Evolutionary conservation across 23 red algal genomes (phyloP).

Genomic region (Chondrus crispus): DNA sequence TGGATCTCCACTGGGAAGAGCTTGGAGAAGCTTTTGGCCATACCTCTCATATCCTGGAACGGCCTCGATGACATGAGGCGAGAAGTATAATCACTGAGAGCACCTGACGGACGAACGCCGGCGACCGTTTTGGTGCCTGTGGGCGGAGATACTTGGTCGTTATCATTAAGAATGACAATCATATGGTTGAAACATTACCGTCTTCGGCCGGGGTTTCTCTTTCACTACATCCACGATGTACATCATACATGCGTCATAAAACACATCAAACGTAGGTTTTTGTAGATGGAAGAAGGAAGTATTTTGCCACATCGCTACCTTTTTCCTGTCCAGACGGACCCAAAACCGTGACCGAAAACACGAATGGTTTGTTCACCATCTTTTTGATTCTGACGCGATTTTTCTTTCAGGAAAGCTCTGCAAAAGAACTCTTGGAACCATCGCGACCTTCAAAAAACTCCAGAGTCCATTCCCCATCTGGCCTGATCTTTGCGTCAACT

Average conservation of each 20-base stretch:
- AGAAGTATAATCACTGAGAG: slow-evolving; percentile 85
- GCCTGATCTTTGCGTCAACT: background rate
- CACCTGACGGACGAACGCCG: slow-evolving; percentile 81
- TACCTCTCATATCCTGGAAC: slow-evolving; percentile 78
- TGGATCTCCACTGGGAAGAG: slow-evolving; percentile 88
- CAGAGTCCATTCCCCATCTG: background rate
- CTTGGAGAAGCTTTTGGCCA: slow-evolving; percentile 86
- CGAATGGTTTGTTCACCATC: background rate
- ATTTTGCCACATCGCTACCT: background rate
- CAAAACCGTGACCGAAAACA: background rate
- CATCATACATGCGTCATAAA: background rate
- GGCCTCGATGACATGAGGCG: slow-evolving; percentile 74
- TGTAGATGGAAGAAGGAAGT: background rate
- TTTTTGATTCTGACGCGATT: background rate
- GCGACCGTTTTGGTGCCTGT: slow-evolving; percentile 95
- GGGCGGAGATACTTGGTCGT: slow-evolving; percentile 89
- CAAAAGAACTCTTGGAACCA: background rate
- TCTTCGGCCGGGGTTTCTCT: background rate
- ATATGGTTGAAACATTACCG: slow-evolving; percentile 54
- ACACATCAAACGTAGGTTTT: background rate
- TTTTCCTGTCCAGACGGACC: background rate
- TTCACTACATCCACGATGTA: background rate
- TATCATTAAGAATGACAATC: slow-evolving; percentile 98
- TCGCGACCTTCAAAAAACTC: background rate
- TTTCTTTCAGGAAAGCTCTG: background rate